Evolutionary conservation across 441 rosid species (phyloP).

Genomic region (Pelargonium fulgidum): DNA sequence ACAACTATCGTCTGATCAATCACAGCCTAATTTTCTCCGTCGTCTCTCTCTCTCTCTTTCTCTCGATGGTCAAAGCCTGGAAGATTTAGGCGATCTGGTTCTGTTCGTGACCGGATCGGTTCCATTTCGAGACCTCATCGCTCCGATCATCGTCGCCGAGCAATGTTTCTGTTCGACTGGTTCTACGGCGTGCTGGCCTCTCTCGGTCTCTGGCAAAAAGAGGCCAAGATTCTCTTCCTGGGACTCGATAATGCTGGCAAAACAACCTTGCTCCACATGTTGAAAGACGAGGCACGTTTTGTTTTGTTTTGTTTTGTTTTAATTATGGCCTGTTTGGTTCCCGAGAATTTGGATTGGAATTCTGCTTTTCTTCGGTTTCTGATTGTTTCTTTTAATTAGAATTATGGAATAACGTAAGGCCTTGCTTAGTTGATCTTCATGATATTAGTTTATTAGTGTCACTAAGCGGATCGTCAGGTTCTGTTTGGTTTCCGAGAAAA

Average conservation of each 20-base stretch:
- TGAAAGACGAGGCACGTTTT: slow-evolving; percentile 67
- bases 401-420: not conserved
- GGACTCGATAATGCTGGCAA: slow-evolving; percentile 91
- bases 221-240: slow-evolving; percentile 80
- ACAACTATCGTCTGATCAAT: too few relatives aligned
- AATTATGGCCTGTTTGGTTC: not conserved
- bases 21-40: not conserved
- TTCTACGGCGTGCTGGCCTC: slow-evolving; percentile 77
- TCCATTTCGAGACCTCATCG: not conserved
- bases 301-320: not conserved
- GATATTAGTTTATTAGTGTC: not conserved
- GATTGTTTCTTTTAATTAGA: not conserved
- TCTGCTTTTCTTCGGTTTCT: not conserved
- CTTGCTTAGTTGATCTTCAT: too few relatives aligned
- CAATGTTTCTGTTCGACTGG: slow-evolving; percentile 81
- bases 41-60: not conserved
- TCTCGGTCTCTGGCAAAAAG: slow-evolving; percentile 81
- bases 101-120: not conserved
- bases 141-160: not conserved
- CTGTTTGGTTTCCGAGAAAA: not conserved
- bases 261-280: slow-evolving; percentile 87
- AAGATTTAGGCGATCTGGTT: not conserved
- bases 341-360: not conserved
- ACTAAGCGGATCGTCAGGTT: not conserved
- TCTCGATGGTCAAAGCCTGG: not conserved